These are phyloP conservation scores for Blastobotrys peoriensis DNA, from an alignment of 805 yeast species.

Conservation along the genomic window DNA sequence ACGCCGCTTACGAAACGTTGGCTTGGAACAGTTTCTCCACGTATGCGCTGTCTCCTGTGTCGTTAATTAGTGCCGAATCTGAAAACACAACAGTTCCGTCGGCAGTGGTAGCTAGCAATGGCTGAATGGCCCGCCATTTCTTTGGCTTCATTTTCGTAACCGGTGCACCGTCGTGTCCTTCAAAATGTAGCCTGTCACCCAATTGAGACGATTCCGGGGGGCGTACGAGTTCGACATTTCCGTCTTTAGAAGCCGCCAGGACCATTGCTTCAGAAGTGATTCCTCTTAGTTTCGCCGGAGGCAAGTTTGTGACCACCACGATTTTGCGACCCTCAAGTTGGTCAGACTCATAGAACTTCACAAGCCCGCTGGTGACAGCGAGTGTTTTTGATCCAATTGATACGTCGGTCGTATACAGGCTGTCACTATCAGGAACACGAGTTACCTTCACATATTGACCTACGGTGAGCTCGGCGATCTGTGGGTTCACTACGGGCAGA, in stretches of 20 bases:
- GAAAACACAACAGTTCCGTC: conserved; percentile 9
- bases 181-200: conserved; percentile 40
- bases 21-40: background rate
- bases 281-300: conserved; percentile 59
- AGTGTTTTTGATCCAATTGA: background rate
- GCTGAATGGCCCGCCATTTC: conserved; percentile 14
- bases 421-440: background rate
- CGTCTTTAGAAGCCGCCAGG: conserved; percentile 44
- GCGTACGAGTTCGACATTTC: conserved; percentile 35
- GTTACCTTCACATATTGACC: background rate
- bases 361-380: conserved; percentile 44
- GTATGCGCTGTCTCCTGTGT: background rate
- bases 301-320: conserved; percentile 52
- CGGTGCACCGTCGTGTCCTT: conserved; percentile 11
- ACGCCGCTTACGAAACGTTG: too few species aligned
- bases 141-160: conserved; percentile 23
- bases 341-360: conserved; percentile 36
- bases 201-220: conserved; percentile 37
- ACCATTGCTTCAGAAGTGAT: conserved; percentile 59
- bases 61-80: background rate
- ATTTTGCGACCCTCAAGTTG: conserved; percentile 38
- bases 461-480: background rate
- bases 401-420: background rate
- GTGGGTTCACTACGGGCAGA: too few species aligned
- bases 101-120: conserved; percentile 5